Conservation (phyloP, 148 eudicot genomes). For the Rhododendron griersonianum region DNA sequence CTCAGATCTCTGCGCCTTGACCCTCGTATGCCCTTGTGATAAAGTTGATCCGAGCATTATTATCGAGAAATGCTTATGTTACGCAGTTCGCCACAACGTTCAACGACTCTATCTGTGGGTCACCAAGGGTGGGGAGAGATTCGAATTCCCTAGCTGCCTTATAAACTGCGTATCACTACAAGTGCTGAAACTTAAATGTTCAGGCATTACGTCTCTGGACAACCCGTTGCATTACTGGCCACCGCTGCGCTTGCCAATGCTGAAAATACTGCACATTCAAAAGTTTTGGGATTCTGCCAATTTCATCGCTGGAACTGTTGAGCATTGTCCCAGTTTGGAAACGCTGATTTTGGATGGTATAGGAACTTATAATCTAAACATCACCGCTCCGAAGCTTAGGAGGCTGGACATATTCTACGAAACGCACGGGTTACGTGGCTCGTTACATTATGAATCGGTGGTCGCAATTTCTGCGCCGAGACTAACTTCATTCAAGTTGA, state of each 20-base stretch:
- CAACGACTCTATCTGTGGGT: too few species aligned
- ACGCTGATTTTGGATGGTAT: too few species aligned
- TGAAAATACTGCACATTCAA: too few species aligned
- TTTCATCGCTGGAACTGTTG: neutral
- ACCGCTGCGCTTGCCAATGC: neutral
- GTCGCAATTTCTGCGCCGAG: neutral
- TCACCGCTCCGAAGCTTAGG: neutral
- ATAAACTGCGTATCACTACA: neutral
- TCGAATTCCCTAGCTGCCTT: neutral
- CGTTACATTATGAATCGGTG: neutral
- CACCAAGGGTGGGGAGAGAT: too few species aligned
- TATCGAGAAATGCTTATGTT: neutral
- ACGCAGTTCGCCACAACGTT: neutral
- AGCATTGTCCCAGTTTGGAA: neutral
- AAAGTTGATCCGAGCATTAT: neutral
- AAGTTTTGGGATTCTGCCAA: neutral
- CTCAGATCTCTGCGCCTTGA: neutral
- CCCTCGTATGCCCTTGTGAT: neutral
- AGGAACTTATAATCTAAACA: too few species aligned
- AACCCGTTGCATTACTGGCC: too few species aligned
- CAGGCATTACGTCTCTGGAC: too few species aligned
- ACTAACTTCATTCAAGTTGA: neutral
- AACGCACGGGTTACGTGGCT: too few species aligned
- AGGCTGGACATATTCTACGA: neutral
- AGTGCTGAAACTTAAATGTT: neutral